Conservation (phyloP, 192 early-diverging fungal genomes). For the Funneliformis geosporum region DNA sequence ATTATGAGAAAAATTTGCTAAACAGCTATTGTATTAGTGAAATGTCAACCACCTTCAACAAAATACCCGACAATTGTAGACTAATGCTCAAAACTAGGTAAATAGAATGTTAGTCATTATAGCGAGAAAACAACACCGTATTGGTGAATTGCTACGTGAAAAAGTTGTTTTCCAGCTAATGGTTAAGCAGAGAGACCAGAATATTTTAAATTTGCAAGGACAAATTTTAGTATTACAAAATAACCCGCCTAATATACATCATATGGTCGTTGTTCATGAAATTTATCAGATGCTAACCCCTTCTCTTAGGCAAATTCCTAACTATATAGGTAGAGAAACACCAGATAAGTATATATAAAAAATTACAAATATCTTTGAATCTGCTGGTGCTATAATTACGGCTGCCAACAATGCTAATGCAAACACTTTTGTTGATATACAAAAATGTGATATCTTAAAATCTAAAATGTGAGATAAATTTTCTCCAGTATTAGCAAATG, state of each 20-base stretch:
- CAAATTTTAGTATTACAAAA: no score
- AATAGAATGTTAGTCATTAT: no score
- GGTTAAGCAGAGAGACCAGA: no score
- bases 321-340: background rate
- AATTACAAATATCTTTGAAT: background rate
- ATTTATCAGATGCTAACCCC: background rate
- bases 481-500: background rate
- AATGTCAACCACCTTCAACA: no score
- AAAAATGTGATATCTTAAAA: background rate
- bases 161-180: no score
- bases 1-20: no score
- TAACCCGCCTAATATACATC: background rate
- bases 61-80: no score
- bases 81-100: no score
- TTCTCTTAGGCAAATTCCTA: background rate
- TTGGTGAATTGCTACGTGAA: no score
- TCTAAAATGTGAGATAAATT: background rate
- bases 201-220: no score
- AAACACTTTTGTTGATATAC: background rate
- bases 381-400: background rate
- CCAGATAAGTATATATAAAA: constrained; percentile 6
- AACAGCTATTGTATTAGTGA: no score
- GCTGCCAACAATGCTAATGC: background rate
- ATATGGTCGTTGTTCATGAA: background rate
- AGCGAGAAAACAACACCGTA: no score